These are phyloP conservation scores for Scenedesmus sp. DNA, from an alignment of 163 green algal species.

Conservation along the genomic window DNA sequence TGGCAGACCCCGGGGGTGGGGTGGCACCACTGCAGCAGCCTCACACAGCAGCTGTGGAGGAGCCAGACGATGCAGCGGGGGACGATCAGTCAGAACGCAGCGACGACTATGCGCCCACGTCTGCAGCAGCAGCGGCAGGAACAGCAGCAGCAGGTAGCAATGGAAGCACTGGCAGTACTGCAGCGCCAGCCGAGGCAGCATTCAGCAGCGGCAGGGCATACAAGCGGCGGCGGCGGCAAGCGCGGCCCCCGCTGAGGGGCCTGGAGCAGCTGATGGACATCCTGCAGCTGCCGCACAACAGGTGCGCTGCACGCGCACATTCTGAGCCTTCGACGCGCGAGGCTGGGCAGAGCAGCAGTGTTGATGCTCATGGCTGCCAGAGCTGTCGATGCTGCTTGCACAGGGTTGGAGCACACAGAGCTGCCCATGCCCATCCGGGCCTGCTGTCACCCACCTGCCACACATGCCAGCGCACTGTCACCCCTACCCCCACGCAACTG, in stretches of 20 bases:
- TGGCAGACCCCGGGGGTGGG: constrained; percentile 18
- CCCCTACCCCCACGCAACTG: not conserved
- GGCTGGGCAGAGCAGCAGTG: not conserved
- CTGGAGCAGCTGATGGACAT: not conserved
- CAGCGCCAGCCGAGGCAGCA: constrained; percentile 23
- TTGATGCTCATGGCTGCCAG: not conserved
- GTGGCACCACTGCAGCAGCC: not conserved
- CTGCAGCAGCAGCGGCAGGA: not conserved
- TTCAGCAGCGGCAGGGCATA: not conserved
- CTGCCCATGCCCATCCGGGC: not conserved
- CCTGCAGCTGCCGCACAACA: constrained; percentile 21
- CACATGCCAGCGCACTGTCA: not conserved
- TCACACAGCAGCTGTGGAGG: not conserved
- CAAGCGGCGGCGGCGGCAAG: not conserved
- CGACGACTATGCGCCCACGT: not conserved
- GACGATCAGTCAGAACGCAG: not conserved
- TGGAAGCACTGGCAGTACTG: not conserved
- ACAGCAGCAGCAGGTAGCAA: constrained; percentile 3
- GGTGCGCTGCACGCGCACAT: not conserved
- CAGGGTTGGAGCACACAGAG: too few relatives aligned
- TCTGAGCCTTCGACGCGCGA: not conserved
- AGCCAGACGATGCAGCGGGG: not conserved
- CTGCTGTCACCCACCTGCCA: not conserved
- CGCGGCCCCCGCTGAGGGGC: not conserved
- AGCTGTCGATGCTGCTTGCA: not conserved